Base-by-base conservation (phyloP, 2,329 filamentous ascomycete genomes). In the Fonsecaea nubica region DNA sequence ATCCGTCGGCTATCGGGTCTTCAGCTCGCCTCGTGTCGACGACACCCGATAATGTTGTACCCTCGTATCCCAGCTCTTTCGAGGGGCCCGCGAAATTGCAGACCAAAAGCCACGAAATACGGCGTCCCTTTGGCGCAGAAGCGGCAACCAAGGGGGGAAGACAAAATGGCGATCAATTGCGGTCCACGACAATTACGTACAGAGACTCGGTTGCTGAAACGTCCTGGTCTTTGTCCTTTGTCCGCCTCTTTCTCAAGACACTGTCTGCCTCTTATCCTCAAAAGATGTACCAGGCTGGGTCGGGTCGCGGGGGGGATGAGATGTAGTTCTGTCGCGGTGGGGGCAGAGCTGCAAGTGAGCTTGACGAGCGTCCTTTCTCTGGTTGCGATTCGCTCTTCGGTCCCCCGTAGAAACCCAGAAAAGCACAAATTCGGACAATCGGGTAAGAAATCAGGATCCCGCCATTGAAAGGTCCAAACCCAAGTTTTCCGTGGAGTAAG, bases 201-300 rank as follows among this genome's bases (percentile, higher is more conserved):
- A 50, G 45, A 9, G 18, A 25, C 45, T 50, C 45, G 45, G 18
- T 48, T 48, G 42, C 45, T 50, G 21, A 50, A 50, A 50, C 45
- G 45, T 25, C 45, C 18, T 25, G 10, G 45, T 50, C 18, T 1
- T 50, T 12, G 45, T 50, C n/a, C 2, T 50, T 25, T 10, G 36
- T 10, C 36, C 4, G 10, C 36, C 18, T 50, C 45, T 12, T 25
- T 9, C 18, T 12, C 1, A 50, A 25, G 45, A 12, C 9, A 50
- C 18, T 4, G 3, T 10, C 45, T 50, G 45, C 8, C 18, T 50
- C 18, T 50, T 50, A 6, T 50, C 1, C 45, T 12, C 45, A 25
- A 5, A 50, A 50, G 45, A 25, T 50, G 7, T n/a, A 48, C 25
- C 25, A 25, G 25, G 25, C 25, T 25, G 8, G 25, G 45, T 12